Percentiles rank a stretch among this genome's conserved stretches.
Conservation (phyloP, 2,329 filamentous ascomycete genomes). For the Fusarium oligoseptatum region DNA sequence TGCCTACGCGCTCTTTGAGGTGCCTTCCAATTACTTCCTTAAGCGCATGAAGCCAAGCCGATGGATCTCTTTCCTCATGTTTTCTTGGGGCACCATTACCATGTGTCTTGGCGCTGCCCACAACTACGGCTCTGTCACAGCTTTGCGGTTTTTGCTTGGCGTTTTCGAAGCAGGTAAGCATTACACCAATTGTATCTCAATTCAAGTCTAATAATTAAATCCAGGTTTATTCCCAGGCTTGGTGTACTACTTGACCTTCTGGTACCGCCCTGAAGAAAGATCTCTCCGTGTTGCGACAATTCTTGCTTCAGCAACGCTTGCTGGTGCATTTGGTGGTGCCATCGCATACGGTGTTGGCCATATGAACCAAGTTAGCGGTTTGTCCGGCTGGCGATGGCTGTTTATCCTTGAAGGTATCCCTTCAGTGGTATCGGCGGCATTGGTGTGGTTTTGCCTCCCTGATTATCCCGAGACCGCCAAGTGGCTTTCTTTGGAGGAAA, state of each 20-base stretch:
- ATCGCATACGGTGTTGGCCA: constrained; percentile 78
- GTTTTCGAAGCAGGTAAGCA: constrained; percentile 48
- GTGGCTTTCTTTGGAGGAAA: constrained; percentile 71
- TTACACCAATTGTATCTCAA: no score
- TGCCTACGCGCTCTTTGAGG: constrained; percentile 70
- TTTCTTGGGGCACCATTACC: constrained; percentile 54
- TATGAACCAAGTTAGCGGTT: constrained; percentile 72
- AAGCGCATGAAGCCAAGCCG: constrained; percentile 63
- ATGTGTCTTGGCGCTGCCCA: constrained; percentile 58
- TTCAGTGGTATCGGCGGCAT: constrained; percentile 71
- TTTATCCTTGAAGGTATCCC: constrained; percentile 72
- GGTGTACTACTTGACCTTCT: constrained; percentile 69
- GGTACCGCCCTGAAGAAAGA: constrained; percentile 78
- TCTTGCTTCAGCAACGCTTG: constrained; percentile 74
- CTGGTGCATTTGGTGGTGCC: constrained; percentile 78
- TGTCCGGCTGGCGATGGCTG: constrained; percentile 75
- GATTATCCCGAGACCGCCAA: constrained; percentile 74
- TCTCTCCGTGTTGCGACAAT: constrained; percentile 75
- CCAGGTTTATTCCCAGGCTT: constrained; percentile 40
- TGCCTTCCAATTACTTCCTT: constrained; percentile 60
- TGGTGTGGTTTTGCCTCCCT: constrained; percentile 75
- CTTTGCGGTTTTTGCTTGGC: constrained; percentile 49
- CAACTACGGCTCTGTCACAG: constrained; percentile 50
- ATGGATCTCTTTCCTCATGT: constrained; percentile 54
- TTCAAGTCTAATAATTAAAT: constrained; percentile 55